Percentiles rank a stretch among this genome's conserved stretches.
Evolutionary conservation across 805 yeast genomes (phyloP).

Genomic region (Lipomyces oligophaga): DNA sequence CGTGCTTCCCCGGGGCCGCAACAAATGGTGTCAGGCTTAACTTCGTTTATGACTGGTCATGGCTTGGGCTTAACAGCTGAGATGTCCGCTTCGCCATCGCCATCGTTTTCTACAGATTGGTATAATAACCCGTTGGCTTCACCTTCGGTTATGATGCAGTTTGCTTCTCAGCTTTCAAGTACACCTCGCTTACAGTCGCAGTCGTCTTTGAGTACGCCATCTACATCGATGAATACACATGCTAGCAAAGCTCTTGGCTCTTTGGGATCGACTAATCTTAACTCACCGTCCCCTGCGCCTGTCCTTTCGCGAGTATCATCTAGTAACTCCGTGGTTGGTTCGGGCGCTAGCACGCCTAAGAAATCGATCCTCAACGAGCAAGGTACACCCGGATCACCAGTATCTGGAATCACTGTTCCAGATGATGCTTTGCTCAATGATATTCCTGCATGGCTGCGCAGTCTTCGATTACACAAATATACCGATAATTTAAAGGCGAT

Average conservation of each 20-base stretch:
- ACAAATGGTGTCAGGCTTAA: too few species aligned
- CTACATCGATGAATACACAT: not conserved
- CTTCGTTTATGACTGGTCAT: slow-evolving; percentile 6
- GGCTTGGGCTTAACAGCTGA: slow-evolving; percentile 1
- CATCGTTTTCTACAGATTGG: slow-evolving; percentile 13
- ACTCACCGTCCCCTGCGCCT: slow-evolving; percentile 10
- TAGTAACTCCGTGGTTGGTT: not conserved
- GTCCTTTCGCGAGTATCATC: slow-evolving; percentile 4
- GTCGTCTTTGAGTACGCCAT: slow-evolving; percentile 2
- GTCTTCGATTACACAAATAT: slow-evolving; percentile 87
- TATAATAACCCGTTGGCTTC: slow-evolving; percentile 9
- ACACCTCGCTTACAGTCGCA: not conserved
- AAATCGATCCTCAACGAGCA: not conserved
- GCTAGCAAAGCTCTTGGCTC: not conserved
- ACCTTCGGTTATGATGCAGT: not conserved
- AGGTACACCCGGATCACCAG: too few species aligned
- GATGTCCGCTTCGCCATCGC: not conserved
- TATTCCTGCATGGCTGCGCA: slow-evolving; percentile 88
- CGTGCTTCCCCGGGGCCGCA: not conserved
- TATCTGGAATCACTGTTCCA: slow-evolving; percentile 12
- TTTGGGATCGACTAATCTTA: not conserved
- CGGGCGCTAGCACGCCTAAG: not conserved
- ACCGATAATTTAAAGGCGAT: slow-evolving; percentile 74
- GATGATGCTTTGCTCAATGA: slow-evolving; percentile 50
- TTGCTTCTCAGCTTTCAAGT: not conserved